Base-by-base conservation (phyloP, 352 stramenopile species). In the Pythium aphanidermatum region DNA sequence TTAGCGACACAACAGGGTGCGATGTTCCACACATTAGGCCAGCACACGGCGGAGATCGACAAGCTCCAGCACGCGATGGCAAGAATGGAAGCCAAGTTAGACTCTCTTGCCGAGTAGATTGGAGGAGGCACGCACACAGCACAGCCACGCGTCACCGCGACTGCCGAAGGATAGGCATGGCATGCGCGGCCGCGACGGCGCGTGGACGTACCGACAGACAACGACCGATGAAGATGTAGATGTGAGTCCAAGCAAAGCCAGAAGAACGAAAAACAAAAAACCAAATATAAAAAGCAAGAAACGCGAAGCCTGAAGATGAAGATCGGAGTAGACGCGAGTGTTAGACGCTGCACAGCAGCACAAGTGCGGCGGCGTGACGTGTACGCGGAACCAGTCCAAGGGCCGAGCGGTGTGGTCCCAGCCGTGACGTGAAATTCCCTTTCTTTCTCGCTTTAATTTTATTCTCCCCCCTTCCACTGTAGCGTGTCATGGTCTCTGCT, bases 41-140 rank as follows among this genome's bases (percentile, higher is more conserved):
- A 93, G 70, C 81, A 93, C 63, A 93, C 81, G 47, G 74, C 74
- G 58, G 76, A 93, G 59, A 93, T 93, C 48, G 81, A 93, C 75
- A 86, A 87, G 61, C 69, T 93, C 51, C 73, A 81, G 51, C 80
- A 58, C 17, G 81, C 81, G 36, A 88, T 93, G 70, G 79, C 80
- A 73, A 74, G 81, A 61, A 93, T 93, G 81, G 81, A 93, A 63
- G 81, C 78, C 58, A 93, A 93, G 75, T 80, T 93, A 72, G 81
- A 93, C 56, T 54, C 79, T 35, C 65, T 90, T 50, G 73, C 66
- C 53, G 81, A 88, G 58, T 86, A 89, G 41, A 32, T 29, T 10
- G 10, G n/a, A n/a, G n/a, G n/a, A n/a, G n/a, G n/a, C n/a, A n/a
- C n/a, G n/a, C n/a, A n/a, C n/a, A n/a, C n/a, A n/a, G n/a, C n/a